Base-by-base conservation (phyloP, 2,329 filamentous ascomycete species). In the Didymella pinodella region DNA sequence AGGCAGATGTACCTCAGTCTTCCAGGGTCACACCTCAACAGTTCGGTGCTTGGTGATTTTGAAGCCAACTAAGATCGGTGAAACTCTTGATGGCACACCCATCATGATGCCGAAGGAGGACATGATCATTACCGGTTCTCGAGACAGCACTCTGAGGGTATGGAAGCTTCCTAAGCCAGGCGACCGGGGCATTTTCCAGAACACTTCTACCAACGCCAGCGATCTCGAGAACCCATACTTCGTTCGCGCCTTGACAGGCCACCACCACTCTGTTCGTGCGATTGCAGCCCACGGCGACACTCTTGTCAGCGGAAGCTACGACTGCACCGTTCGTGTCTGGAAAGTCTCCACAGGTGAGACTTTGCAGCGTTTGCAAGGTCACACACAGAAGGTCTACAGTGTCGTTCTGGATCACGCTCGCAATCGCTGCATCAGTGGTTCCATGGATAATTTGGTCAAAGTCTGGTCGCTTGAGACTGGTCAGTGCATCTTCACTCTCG, bases 401-500 rank as follows among this genome's bases (percentile, higher is more conserved):
- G 95, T 99, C 8, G 95, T 99, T 8, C 82, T 98, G 22, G 95
- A 99, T 71, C 90, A 93, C 66, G 88, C 90, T 69, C 90, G 95
- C 59, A 96, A 96, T 72, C 90, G 94, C 40, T 99, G 95, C 78
- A 98, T 99, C 64, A 97, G 93, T 63, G 95, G 95, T 12, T 97
- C 93, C 7, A 99, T 99, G 95, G 95, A 99, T 76, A 97, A 95
- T 63, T 85, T 93, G 64, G 95, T 99, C 74, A 98, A 97, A 79
- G 94, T 99, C 12, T 99, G 95, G 95, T 95, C 94, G 60, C 84
- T 99, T 14, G 88, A 92, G 29, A 95, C 91, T 2, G 95, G 95
- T 0, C 82, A 89, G 0, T 91, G 93, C 66, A 81, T 98, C 11
- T 90, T 94, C 77, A 97, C 92, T 0, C 85, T 99, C 0, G 94